Evolutionary conservation across 805 yeast genomes (phyloP), one percentile per base, ranked within the genome.

Genomic region (Kuraishia cidri): DNA sequence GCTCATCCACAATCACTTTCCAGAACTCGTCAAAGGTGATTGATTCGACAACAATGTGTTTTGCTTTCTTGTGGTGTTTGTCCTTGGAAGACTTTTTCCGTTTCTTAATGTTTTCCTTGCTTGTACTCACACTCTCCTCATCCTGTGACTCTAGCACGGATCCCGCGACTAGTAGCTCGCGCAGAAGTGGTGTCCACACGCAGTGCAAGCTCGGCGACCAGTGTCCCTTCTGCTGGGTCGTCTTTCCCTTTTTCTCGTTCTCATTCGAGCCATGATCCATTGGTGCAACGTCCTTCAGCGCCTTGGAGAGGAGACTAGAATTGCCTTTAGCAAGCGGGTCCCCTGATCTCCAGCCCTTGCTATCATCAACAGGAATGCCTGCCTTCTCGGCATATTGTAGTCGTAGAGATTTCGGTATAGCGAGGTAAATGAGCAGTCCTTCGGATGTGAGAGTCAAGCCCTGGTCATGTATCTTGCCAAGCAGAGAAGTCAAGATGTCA

Each of bases 161-260:
- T 11, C 15, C 8, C 4, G 27, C 10, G 14, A 18, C 22, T 5
- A 58, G 41, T 17, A 73, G 54, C 37, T 73, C 69, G 5, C 55
- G 52, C 6, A 81, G 46, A 2, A 87, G 45, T 9, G 73, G 58
- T 14, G 60, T 66, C 95, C 95, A 86, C 2, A 80, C 86, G 50
- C 74, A 79, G 41, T 82, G 94, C 25, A 84, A 52, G 36, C 77
- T 64, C 17, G 94, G 82, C 15, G 71, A 64, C 94, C 95, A 85
- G 27, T 66, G 63, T 6, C 84, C 75, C 37, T 76, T 72, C 45
- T 75, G 79, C 33, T 68, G 69, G 13, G 60, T 53, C 22, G 54
- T 50, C 14, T 48, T 46, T 7, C 51, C 52, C 3, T 48, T 49
- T 2, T 38, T 42, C 4, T 53, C 56, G 13, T 59, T 64, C 1